These are phyloP conservation scores for Boletellus sp. DNA, from an alignment of 1,284 basidiomycete species.

Conservation along the genomic window DNA sequence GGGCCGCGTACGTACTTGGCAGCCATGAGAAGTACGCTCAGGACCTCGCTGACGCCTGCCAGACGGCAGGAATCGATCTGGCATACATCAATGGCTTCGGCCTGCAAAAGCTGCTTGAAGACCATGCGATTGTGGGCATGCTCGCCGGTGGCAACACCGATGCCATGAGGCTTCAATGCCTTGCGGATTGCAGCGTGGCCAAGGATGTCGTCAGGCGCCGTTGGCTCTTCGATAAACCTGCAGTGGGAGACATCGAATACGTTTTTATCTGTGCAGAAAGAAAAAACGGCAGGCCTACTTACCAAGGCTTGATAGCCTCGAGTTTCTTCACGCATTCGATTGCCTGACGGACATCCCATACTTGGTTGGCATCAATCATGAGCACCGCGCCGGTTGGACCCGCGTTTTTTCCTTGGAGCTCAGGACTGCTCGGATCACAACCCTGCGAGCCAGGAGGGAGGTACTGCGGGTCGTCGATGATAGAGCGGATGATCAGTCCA, in stretches of 20 bases:
- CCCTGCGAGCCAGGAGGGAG: slow-evolving; percentile 54
- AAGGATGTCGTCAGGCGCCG: slow-evolving; percentile 87
- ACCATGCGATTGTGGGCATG: slow-evolving; percentile 95
- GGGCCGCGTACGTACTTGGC: slow-evolving; percentile 60
- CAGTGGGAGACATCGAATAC: neutral
- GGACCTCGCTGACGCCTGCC: slow-evolving; percentile 89
- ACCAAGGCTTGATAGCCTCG: slow-evolving; percentile 88
- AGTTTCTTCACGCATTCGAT: slow-evolving; percentile 88
- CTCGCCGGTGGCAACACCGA: slow-evolving; percentile 94
- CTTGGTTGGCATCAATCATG: slow-evolving; percentile 97
- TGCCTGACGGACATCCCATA: slow-evolving; percentile 93
- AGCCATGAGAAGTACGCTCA: slow-evolving; percentile 91
- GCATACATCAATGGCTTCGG: slow-evolving; percentile 84
- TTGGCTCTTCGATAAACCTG: slow-evolving; percentile 95
- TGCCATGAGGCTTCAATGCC: slow-evolving; percentile 77
- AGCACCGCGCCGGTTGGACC: slow-evolving; percentile 90
- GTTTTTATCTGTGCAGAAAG: neutral
- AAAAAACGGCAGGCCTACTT: slow-evolving; percentile 11
- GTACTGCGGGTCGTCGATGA: slow-evolving; percentile 87
- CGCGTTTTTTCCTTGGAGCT: slow-evolving; percentile 82
- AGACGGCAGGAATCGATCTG: slow-evolving; percentile 95
- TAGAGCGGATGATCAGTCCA: slow-evolving; percentile 83
- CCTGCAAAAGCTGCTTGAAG: slow-evolving; percentile 96
- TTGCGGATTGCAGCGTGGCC: slow-evolving; percentile 82
- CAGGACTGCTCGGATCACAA: slow-evolving; percentile 64